Evolutionary conservation across 2,329 filamentous ascomycete genomes (phyloP).

Genomic region (Diaporthe velutina): DNA sequence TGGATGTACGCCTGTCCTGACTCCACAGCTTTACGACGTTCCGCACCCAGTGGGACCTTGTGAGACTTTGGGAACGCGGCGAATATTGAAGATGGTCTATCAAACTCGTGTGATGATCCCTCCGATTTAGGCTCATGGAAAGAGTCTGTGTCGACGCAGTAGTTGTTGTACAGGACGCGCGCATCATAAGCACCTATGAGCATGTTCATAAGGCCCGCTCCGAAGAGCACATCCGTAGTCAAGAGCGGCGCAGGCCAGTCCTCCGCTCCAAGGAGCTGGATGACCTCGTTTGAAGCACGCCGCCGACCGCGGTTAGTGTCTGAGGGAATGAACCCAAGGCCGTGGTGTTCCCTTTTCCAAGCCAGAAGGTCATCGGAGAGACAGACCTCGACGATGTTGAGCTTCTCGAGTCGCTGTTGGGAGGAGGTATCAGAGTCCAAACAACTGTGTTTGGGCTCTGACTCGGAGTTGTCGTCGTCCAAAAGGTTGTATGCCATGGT

Average conservation of each 20-base stretch:
- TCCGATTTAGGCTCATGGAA: not conserved
- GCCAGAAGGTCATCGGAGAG: conserved; percentile 7
- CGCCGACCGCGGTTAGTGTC: not conserved
- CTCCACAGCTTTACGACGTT: conserved; percentile 26
- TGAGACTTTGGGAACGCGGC: not conserved
- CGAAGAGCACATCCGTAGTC: conserved; percentile 19
- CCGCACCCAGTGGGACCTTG: conserved; percentile 12
- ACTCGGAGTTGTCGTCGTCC: not conserved
- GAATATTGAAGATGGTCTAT: not conserved
- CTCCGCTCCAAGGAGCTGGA: conserved; percentile 15
- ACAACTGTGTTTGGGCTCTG: not conserved
- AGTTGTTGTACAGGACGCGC: conserved; percentile 26
- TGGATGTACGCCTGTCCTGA: not conserved
- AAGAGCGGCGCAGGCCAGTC: conserved; percentile 29
- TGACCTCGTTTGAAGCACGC: conserved; percentile 23
- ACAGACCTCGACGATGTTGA: conserved; percentile 6
- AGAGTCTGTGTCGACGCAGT: conserved; percentile 20
- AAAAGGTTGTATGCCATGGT: not conserved
- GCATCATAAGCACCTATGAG: conserved; percentile 28
- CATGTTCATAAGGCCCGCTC: conserved; percentile 25
- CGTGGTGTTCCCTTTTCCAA: conserved; percentile 16
- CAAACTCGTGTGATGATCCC: not conserved
- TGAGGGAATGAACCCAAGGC: not conserved
- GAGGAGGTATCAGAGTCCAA: not conserved
- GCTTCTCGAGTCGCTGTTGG: not conserved